Conservation (phyloP, 495 filamentous ascomycete genomes). For the Penicillium antarcticum region DNA sequence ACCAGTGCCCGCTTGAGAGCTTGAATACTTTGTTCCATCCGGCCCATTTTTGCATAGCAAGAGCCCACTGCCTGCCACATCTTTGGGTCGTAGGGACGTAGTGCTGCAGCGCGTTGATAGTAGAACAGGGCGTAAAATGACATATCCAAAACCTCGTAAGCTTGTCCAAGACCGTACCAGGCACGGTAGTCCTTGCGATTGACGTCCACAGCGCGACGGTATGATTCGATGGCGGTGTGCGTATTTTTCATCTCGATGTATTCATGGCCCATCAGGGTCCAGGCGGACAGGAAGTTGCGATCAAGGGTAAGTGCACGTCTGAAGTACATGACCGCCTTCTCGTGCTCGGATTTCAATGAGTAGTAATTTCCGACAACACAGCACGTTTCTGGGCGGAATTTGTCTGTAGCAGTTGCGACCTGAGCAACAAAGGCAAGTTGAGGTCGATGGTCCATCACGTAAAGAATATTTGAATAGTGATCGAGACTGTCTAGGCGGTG, state of each 20-base stretch:
- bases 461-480: slow-evolving; percentile 95
- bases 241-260: slow-evolving; percentile 99
- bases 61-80: slow-evolving; percentile 98
- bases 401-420: slow-evolving; percentile 82
- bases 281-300: slow-evolving; percentile 85
- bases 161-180: slow-evolving; percentile 97
- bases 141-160: slow-evolving; percentile 98
- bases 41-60: slow-evolving; percentile 84
- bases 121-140: slow-evolving; percentile 95
- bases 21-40: slow-evolving; percentile 82
- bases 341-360: slow-evolving; percentile 85
- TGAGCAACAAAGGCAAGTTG: slow-evolving; percentile 92
- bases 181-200: slow-evolving; percentile 97
- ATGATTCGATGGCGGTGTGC: slow-evolving; percentile 95
- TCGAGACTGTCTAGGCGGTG: slow-evolving; percentile 88
- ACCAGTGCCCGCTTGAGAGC: slow-evolving; percentile 88
- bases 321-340: slow-evolving; percentile 98
- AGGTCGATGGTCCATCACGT: slow-evolving; percentile 81
- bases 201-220: slow-evolving; percentile 91
- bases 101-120: slow-evolving; percentile 89
- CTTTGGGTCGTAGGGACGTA: slow-evolving; percentile 89
- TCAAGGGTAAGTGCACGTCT: slow-evolving; percentile 93
- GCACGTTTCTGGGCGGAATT: slow-evolving; percentile 95
- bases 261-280: slow-evolving; percentile 99
- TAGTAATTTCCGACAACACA: slow-evolving; percentile 98